Percentiles rank a stretch among this genome's conserved stretches.
phyloP scores from a whole-genome alignment of 2,329 filamentous ascomycete genomes.

The Fusarium bulbicola region DNA sequence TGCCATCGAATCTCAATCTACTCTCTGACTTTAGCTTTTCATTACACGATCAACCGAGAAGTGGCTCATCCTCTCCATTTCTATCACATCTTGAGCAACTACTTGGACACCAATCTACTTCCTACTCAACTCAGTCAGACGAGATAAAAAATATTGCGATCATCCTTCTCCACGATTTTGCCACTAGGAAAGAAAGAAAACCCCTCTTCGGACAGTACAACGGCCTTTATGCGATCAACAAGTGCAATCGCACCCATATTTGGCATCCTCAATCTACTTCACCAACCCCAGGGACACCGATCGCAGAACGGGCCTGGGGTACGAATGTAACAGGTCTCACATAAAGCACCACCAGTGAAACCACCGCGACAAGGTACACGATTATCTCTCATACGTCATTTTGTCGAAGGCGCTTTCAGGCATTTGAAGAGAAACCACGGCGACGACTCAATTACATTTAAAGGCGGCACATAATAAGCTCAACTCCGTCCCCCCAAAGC shows the following conservation, averaged over 20 bases:
- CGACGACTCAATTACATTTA: slow-evolving; percentile 16
- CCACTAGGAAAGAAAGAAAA: not conserved
- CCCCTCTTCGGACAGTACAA: not conserved
- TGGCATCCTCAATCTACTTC: slow-evolving; percentile 22
- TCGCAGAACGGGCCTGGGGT: slow-evolving; percentile 43
- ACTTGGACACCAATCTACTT: not conserved
- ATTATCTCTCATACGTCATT: not conserved
- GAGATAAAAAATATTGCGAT: slow-evolving; percentile 8
- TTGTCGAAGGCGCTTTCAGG: not conserved
- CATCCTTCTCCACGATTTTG: not conserved
- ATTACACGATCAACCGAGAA: not conserved
- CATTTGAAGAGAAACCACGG: not conserved
- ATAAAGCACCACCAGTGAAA: slow-evolving; percentile 19
- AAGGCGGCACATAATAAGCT: not conserved
- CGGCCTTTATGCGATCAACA: not conserved
- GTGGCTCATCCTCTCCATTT: not conserved
- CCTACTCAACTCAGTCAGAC: not conserved
- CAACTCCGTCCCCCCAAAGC: not conserved
- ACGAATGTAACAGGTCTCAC: slow-evolving; percentile 37
- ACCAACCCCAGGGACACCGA: slow-evolving; percentile 42
- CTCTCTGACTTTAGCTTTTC: not conserved
- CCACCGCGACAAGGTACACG: slow-evolving; percentile 12
- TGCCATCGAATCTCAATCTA: not conserved
- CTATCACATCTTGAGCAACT: not conserved
- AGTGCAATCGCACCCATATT: slow-evolving; percentile 6